A percentile compares a stretch with the other conserved stretches of the same genome.
phyloP scores from a whole-genome alignment of 139 green algal genomes.

The Mychonastes homosphaera region DNA sequence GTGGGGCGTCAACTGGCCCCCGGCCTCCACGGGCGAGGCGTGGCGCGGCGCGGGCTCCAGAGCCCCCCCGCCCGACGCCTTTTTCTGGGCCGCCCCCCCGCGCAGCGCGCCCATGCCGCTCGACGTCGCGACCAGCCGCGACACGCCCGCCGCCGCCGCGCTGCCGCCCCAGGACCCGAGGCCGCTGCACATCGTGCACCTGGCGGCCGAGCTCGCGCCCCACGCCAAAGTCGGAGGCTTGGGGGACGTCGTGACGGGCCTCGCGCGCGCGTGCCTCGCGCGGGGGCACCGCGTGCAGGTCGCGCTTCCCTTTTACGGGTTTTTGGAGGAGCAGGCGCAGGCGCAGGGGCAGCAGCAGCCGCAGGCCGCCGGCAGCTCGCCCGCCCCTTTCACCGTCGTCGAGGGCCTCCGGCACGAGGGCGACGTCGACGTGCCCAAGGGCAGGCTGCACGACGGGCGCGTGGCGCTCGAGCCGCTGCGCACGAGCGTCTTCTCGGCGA shows the following conservation, averaged over 20 bases:
- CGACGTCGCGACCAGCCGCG: conserved; percentile 4
- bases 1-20: no score
- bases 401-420: conserved; percentile 50
- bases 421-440: conserved; percentile 74
- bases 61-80: conserved; percentile 3
- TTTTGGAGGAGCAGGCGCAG: no score
- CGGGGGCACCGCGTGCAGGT: conserved; percentile 67
- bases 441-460: conserved; percentile 50
- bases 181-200: conserved; percentile 70
- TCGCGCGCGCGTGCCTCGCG: conserved; percentile 49
- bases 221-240: conserved; percentile 89
- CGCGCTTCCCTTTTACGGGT: conserved; percentile 85
- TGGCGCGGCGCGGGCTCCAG: not conserved
- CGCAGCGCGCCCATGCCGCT: conserved; percentile 24
- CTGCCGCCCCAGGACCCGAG: conserved; percentile 23
- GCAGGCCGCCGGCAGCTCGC: not conserved
- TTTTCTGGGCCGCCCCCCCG: conserved; percentile 32
- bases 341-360: conserved; percentile 32
- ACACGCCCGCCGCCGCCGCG: no score
- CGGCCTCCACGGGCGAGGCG: no score
- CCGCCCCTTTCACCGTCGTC: not conserved
- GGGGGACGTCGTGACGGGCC: conserved; percentile 83
- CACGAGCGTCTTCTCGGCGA: conserved; percentile 45
- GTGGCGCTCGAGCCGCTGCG: conserved; percentile 39
- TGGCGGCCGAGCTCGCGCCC: conserved; percentile 89